Evolutionary conservation across 176 grass and related monocot species (phyloP), one percentile per base, ranked within the genome.

Genomic region (Typha latifolia): DNA sequence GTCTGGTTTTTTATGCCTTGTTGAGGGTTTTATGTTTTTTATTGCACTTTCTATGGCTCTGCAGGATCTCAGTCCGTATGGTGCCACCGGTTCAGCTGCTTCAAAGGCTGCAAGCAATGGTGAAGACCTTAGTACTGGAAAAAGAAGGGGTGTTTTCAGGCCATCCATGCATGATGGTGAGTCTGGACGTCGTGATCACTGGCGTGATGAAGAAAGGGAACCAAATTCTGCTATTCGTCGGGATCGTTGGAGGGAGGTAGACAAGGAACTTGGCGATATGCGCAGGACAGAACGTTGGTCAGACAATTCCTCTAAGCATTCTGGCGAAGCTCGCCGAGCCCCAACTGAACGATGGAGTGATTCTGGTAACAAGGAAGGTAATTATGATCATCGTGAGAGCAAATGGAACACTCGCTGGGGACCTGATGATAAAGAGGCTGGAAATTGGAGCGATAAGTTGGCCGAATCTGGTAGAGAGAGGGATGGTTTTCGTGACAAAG

Each of bases 181-280:
- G 76, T 66, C 74, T 83, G 95, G 73, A 22, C 80, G 79, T 32
- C 73, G 67, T 63, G 89, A 91, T 47, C 85, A 84, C n/a, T 99
- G 95, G 95, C 86, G 84, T 31, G 95, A 99, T 63, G 95, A 99
- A 75, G 95, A 99, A 77, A 83, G 95, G 51, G 95, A 99, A 71
- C 83, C 82, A 69, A 96, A 84, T 83, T 77, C 85, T 48, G 78
- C 78, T 66, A 79, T 71, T 71, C 79, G 89, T 69, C 91, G 89
- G 66, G 81, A 71, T 67, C 78, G 77, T 43, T 81, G 89, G 89
- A 90, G 79, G 85, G 88, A 84, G 69, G 81, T 77, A 21, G 85
- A 96, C 13, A 86, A 87, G 71, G 88, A 91, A 81, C 84, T 74
- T 50, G 82, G 74, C 69, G 87, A 96, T 78, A 19, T 64, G 51